phyloP scores from a whole-genome alignment of 2,329 filamentous ascomycete species.

The Colletotrichum scovillei region DNA sequence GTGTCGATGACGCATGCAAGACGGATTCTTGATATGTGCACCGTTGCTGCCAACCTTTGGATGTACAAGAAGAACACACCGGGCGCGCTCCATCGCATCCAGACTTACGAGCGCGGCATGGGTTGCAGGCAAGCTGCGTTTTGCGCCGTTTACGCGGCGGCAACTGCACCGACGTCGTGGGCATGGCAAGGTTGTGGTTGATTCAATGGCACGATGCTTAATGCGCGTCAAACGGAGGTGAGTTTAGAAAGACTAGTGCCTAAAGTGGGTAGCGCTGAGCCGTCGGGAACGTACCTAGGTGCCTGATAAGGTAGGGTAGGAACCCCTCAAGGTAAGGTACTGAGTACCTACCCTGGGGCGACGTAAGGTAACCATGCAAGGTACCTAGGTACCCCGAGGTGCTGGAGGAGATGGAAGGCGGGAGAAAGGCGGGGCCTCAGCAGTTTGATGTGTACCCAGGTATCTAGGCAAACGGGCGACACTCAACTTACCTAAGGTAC shows the following conservation, averaged over 20 bases:
- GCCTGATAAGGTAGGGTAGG: too few species aligned
- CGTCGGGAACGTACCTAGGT: too few species aligned
- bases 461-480: too few species aligned
- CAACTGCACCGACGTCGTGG: not conserved
- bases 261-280: too few species aligned
- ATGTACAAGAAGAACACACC: conserved; percentile 3
- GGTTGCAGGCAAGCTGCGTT: conserved; percentile 15
- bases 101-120: conserved; percentile 21
- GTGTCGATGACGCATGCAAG: not conserved
- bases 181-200: not conserved
- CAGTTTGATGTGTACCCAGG: too few species aligned
- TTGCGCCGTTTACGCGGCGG: conserved; percentile 16
- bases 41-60: not conserved
- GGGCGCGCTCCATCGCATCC: conserved; percentile 22
- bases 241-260: not conserved
- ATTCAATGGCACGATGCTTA: not conserved
- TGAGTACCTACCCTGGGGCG: too few species aligned
- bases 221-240: not conserved
- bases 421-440: too few species aligned
- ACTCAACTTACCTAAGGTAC: too few species aligned
- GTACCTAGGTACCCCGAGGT: too few species aligned
- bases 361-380: too few species aligned
- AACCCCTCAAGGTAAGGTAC: too few species aligned
- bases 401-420: too few species aligned
- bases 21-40: conserved; percentile 21